phyloP scores from a whole-genome alignment of 2,329 filamentous ascomycete species.

The Diatrype stigma region DNA sequence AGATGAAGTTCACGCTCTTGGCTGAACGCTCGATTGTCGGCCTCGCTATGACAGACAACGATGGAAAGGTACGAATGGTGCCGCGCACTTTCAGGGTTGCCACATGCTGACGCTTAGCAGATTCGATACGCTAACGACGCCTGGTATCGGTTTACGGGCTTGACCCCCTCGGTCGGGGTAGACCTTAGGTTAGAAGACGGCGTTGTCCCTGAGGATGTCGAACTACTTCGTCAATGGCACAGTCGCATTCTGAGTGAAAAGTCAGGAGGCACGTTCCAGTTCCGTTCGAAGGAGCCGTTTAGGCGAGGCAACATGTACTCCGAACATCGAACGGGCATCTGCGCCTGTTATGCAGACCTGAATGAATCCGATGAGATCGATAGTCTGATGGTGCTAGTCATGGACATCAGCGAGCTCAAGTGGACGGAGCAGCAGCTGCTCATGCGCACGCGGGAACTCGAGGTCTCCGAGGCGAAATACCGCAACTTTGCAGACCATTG shows the following conservation, averaged over 20 bases:
- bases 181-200: slow-evolving; percentile 16
- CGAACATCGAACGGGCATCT: slow-evolving; percentile 19
- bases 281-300: slow-evolving; percentile 21
- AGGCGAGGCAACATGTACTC: slow-evolving; percentile 19
- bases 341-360: slow-evolving; percentile 22
- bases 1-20: slow-evolving; percentile 21
- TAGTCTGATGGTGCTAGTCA: slow-evolving; percentile 21
- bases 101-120: slow-evolving; percentile 8
- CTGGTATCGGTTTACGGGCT: slow-evolving; percentile 20
- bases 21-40: slow-evolving; percentile 23
- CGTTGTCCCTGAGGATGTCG: slow-evolving; percentile 17
- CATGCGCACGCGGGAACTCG: slow-evolving; percentile 17
- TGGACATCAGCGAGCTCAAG: slow-evolving; percentile 25
- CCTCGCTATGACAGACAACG: slow-evolving; percentile 15
- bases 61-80: slow-evolving; percentile 13
- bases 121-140: slow-evolving; percentile 24
- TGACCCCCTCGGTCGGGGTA: slow-evolving; percentile 11
- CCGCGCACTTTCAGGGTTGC: too few species aligned
- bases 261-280: slow-evolving; percentile 21
- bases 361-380: slow-evolving; percentile 18
- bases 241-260: slow-evolving; percentile 13
- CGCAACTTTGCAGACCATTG: slow-evolving; percentile 23
- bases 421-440: slow-evolving; percentile 23
- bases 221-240: slow-evolving; percentile 19
- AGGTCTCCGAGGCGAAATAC: slow-evolving; percentile 20